Evolutionary conservation across 306 rosid genomes (phyloP).

Genomic region (Luffa acutangula): DNA sequence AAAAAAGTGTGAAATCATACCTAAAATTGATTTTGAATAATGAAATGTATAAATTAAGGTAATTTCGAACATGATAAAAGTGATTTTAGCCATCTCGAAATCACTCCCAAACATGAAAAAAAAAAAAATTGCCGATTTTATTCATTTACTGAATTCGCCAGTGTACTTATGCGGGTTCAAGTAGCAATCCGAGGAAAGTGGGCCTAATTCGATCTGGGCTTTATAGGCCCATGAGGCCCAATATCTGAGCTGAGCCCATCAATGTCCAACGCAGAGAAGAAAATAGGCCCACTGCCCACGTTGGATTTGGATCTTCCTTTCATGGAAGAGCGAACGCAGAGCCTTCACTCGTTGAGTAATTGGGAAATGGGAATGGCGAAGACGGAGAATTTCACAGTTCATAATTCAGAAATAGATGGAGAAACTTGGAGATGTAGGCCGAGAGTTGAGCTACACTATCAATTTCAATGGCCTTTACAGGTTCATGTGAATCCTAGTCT

Average conservation of each 20-base stretch:
- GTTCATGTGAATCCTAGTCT: background rate
- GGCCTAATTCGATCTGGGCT: background rate
- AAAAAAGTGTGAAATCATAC: too few species aligned
- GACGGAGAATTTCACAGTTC: background rate
- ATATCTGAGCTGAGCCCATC: background rate
- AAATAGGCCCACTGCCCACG: background rate
- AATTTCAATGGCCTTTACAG: background rate
- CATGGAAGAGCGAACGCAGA: background rate
- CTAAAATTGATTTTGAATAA: too few species aligned
- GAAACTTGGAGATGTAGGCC: background rate
- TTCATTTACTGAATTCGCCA: too few species aligned
- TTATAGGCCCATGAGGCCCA: background rate
- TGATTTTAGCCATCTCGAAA: too few species aligned
- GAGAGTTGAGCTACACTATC: background rate
- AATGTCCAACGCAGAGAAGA: background rate
- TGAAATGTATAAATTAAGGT: too few species aligned
- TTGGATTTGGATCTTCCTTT: background rate
- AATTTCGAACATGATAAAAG: too few species aligned
- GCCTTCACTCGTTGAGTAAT: background rate
- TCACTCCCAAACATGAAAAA: too few species aligned
- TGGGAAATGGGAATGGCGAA: background rate
- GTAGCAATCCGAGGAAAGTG: background rate
- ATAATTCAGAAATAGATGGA: background rate
- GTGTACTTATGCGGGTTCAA: too few species aligned
- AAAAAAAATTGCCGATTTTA: too few species aligned